These are phyloP conservation scores for Lophiostoma macrostomum DNA, from an alignment of 495 filamentous ascomycete species.

Conservation along the genomic window DNA sequence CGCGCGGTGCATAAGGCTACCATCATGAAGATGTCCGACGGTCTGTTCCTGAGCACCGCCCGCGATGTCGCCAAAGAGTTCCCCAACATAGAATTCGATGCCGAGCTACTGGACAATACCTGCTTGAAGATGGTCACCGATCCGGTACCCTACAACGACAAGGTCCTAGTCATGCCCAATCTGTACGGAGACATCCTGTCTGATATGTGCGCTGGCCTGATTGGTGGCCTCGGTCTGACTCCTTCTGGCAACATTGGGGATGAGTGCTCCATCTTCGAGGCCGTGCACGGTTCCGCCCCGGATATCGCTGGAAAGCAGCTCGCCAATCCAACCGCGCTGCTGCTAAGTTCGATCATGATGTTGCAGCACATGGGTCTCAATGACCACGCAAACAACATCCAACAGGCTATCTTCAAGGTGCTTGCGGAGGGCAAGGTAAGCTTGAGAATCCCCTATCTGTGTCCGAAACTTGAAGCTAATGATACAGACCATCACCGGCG, in stretches of 20 bases:
- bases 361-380: conserved; percentile 94
- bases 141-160: conserved; percentile 93
- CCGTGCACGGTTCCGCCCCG: conserved; percentile 95
- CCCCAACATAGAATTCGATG: conserved; percentile 90
- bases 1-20: conserved; percentile 55
- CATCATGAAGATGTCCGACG: conserved; percentile 99
- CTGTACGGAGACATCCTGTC: conserved; percentile 99
- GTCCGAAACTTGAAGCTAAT: too few species aligned
- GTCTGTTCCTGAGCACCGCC: conserved; percentile 88
- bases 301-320: conserved; percentile 96
- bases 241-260: conserved; percentile 94
- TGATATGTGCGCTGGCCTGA: conserved; percentile 98
- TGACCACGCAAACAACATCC: conserved; percentile 81
- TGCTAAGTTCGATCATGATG: conserved; percentile 97
- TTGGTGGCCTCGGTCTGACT: conserved; percentile 93
- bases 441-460: not conserved
- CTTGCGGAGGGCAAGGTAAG: conserved; percentile 88
- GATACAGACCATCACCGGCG: conserved; percentile 73
- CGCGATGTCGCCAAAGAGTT: conserved; percentile 85
- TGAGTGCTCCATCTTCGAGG: conserved; percentile 90
- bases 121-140: conserved; percentile 97
- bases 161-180: conserved; percentile 99
- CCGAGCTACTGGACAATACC: conserved; percentile 96
- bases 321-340: conserved; percentile 90
- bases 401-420: conserved; percentile 90